Base-by-base conservation (phyloP, 2,329 filamentous ascomycete species). In the Calonectria ilicicola region DNA sequence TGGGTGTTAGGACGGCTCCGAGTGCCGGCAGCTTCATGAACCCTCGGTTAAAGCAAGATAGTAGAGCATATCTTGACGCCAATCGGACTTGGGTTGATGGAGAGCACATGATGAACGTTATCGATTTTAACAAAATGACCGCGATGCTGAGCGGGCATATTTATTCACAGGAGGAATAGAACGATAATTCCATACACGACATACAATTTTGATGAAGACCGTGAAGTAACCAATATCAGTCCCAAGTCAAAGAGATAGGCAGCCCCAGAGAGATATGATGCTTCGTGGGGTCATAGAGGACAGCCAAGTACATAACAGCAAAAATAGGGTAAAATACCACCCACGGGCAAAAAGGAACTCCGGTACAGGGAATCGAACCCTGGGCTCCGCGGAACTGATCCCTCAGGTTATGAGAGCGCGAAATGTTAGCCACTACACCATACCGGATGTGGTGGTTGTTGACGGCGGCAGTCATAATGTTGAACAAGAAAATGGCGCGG, bases 391-490 rank as follows among this genome's bases (percentile, higher is more conserved):
- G 76, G 76, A 32, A 53, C 70, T 72, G 27, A 69, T 77, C 76
- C 15, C 74, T 74, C 74, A 78, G 17, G 64, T 74, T 72, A 69
- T 76, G 62, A 65, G 66, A 65, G 70, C 74, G 75, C 72, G 71
- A 76, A 76, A 77, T 77, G 75, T 77, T 77, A 73, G 76, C 77
- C 77, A 78, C 75, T 78, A 78, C 77, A 78, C 77, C 77, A 78
- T 78, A 77, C 76, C 77, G 77, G 77, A 78, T 71, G n/a, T 69
- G 56, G 51, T 46, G 53, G n/a, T 44, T 63, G 32, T 35, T 53
- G 38, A 40, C 7, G 35, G 8, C 7, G 12, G 9, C 5, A 1
- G 10, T 21, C 38, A 12, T 58, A 67, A 46, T 15, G 14, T 9
- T 23, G 26, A 2, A 9, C 56, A 58, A 58, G 65, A 67, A 67